A percentile compares a stretch with the other conserved stretches of the same genome.
Conservation (phyloP, 2,329 filamentous ascomycete species). For the Massarina eburnea region DNA sequence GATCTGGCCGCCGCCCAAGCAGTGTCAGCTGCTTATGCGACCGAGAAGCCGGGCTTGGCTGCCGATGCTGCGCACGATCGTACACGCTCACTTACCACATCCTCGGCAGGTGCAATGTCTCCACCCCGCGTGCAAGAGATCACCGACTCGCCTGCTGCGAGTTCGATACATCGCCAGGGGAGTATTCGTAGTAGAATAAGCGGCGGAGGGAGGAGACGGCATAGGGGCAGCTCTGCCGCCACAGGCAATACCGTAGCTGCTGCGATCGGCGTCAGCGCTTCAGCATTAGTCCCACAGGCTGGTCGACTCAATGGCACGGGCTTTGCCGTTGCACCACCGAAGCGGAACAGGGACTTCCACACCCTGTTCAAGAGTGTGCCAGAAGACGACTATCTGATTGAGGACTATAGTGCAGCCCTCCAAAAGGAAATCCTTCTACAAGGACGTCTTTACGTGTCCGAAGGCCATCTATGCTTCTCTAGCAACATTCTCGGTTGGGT, state of each 20-base stretch:
- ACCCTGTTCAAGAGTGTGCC: conserved; percentile 92
- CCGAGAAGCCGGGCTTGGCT: conserved; percentile 37
- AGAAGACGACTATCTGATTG: conserved; percentile 96
- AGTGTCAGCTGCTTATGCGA: conserved; percentile 62
- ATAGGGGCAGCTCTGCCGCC: conserved; percentile 75
- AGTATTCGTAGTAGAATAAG: conserved; percentile 58
- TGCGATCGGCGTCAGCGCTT: conserved; percentile 69
- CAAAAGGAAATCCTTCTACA: conserved; percentile 95
- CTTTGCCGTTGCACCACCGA: conserved; percentile 94
- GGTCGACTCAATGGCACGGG: conserved; percentile 86
- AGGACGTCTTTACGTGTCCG: conserved; percentile 91
- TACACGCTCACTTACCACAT: conserved; percentile 43
- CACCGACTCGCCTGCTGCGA: conserved; percentile 59
- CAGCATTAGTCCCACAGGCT: conserved; percentile 67
- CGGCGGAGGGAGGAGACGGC: conserved; percentile 60
- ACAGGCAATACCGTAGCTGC: conserved; percentile 70
- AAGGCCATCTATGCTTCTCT: conserved; percentile 96
- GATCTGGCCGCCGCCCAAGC: conserved; percentile 61
- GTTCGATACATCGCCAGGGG: conserved; percentile 55
- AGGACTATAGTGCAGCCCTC: conserved; percentile 95
- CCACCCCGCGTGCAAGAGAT: conserved; percentile 67
- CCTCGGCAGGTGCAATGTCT: conserved; percentile 38
- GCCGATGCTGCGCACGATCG: conserved; percentile 34
- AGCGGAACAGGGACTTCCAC: conserved; percentile 94
- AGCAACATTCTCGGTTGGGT: conserved; percentile 99